Base-by-base conservation (phyloP, 108 stramenopile genomes). In the Skeletonema marinoi region DNA sequence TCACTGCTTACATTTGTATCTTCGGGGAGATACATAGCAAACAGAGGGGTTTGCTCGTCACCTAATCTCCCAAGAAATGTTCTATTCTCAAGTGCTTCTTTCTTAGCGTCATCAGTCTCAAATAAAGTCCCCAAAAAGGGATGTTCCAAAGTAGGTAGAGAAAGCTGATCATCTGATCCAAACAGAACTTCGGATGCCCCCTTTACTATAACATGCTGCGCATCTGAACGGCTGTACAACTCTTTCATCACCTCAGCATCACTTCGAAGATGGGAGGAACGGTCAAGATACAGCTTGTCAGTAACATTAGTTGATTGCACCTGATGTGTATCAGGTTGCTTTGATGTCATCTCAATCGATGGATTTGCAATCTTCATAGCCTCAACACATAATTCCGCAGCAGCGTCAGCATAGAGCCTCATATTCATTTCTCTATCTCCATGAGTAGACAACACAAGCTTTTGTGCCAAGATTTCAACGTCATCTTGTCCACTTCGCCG, bases 321-420 rank as follows among this genome's bases (percentile, higher is more conserved):
- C 19, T 13, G 16, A 6, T 35, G 4, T 30, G 21, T 8, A 32
- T 33, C 42, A 63, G 14, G 7, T 61, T 63, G 17, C 33, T 78
- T 54, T 59, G 14, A 42, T 50, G 35, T 16, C 16, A 16, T n/a
- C 10, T 32, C 73, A 54, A 58, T 44, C 60, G 56, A 30, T n/a
- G 70, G 29, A 31, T 33, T 13, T 10, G 32, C 58, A 32, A 17
- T 41, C 0, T 58, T 32, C 25, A 92, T 85, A 2, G 85, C 76
- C 13, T 87, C 78, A 4, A 78, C 30, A 31, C 80, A 85, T 39
- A 93, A 65, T 10, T 85, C 73, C 4, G 94, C 94, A 1, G 94
- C 92, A 42, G 85, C 70, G 78, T 91, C 79, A n/a, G 94, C 92
- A 85, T 92, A 95, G 5, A 86, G 77, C 58, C 85, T 73, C 94